Evolutionary conservation across 139 green algal species (phyloP), one percentile per base, ranked within the genome.

Genomic region (Ettlia oleoabundans): DNA sequence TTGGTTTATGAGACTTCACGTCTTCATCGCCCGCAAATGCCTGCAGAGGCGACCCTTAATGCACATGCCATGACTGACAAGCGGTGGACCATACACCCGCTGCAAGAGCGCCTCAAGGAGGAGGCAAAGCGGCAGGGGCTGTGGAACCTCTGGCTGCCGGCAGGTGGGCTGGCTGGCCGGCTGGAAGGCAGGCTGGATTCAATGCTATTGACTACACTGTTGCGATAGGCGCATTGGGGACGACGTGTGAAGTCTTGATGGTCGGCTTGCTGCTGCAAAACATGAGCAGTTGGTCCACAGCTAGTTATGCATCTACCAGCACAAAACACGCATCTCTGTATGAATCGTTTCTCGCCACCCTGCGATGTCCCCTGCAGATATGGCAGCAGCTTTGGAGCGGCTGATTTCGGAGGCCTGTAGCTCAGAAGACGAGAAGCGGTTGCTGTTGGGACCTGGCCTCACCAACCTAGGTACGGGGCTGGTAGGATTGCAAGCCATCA

Each of bases 61-160:
- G 85, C 83, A 40, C 91, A 95, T 41, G 90, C 89, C 0, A 18
- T 35, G n/a, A 88, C 86, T 22, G 76, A 89, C 19, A 2, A 51
- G 43, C 78, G 93, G 26, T 98, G 95, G 95, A 94, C 74, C 18
- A 84, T 96, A 2, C 92, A 94, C 63, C 95, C 95, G 0, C 73
- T 90, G 10, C 91, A 94, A 82, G 95, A 98, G 87, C 55, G 93
- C 72, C 86, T 99, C 38, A 99, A 99, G 90, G 76, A 28, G 0
- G 85, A 88, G 86, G 94, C 93, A 7, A 89, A 89, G 63, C 43
- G 32, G 28, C 79, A 82, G 32, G 95, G 95, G 0, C 92, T 99
- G 53, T 99, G 97, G 97, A 99, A 99, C 89, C 87, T 99, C 55
- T 99, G 95, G 94, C 83, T 99, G 42, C 90, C 96, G 6, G 47